Conservation (phyloP, 805 yeast genomes). For the Yarrowia yakushimensis region DNA sequence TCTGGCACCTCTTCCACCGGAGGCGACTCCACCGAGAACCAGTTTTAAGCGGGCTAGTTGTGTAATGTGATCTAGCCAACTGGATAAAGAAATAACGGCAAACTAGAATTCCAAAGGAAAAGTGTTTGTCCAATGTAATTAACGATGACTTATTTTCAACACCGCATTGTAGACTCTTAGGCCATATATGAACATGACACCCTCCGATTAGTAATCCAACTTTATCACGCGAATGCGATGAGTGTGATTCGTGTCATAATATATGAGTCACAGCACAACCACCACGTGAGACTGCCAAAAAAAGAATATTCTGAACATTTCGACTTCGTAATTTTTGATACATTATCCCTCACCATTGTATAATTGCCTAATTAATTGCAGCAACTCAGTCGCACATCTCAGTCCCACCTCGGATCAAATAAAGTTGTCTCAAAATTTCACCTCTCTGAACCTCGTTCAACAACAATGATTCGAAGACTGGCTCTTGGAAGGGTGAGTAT, state of each 20-base stretch:
- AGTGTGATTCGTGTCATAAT: not conserved
- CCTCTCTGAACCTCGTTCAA: not conserved
- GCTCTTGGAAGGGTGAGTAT: slow-evolving; percentile 24
- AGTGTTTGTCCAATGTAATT: not conserved
- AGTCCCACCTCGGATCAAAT: not conserved
- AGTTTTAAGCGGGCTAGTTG: not conserved
- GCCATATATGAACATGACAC: too few species aligned
- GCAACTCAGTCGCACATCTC: not conserved
- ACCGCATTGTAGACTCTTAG: too few species aligned
- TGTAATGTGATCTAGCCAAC: slow-evolving; percentile 10
- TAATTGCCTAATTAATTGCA: too few species aligned
- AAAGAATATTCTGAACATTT: too few species aligned
- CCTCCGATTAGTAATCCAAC: not conserved
- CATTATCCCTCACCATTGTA: too few species aligned
- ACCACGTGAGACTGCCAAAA: too few species aligned
- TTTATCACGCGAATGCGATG: not conserved
- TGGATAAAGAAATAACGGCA: not conserved
- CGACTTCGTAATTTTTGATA: too few species aligned
- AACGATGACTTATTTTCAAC: not conserved
- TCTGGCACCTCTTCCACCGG: slow-evolving; percentile 46
- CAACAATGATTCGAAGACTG: slow-evolving; percentile 25
- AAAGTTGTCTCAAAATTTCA: slow-evolving; percentile 23
- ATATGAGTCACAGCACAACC: too few species aligned
- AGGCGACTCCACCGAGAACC: slow-evolving; percentile 44
- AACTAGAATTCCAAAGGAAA: not conserved